Base-by-base conservation (phyloP, 2,329 filamentous ascomycete genomes). In the Beauveria rudraprayagi region DNA sequence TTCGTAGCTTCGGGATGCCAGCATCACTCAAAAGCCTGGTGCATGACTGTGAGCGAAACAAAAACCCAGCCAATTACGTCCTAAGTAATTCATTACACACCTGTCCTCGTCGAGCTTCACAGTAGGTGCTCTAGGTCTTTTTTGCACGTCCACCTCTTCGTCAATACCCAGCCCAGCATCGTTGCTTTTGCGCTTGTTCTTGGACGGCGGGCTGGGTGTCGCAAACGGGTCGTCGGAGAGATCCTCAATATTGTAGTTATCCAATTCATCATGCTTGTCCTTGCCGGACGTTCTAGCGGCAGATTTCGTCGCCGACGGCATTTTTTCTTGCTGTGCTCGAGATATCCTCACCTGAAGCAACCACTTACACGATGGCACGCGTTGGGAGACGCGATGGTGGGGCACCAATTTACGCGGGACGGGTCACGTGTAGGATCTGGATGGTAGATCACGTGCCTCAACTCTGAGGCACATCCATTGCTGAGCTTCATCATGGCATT, bases 41-140 rank as follows among this genome's bases (percentile, higher is more conserved):
- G 62, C 19, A 26, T 4, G 52, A 1, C 14, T 22, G 41, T 60
- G 28, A 60, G 41, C 30, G 24, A 40, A 14, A 8, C 19, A 26
- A 47, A 24, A 54, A 9, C 7, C 30, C 7, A 19, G 19, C 62
- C 30, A 56, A 6, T 8, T 3, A 6, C 34, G 2, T 2, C 26
- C 16, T 0, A 5, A 7, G 5, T 14, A 17, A 48, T 7, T 61
- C 11, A 16, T 47, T 17, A 1, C 68, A 57, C 70, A 91, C 88
- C 86, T 84, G 10, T 83, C 77, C 67, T 96, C 91, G 70, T 99
- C 92, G 28, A 99, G 82, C 72, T 97, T 99, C 4, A 93, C 88
- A 61, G 86, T 81, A 1, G 92, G 91, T 0, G 72, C 77, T 64
- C 86, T 82, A 41, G 86, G 83, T 67, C 89, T 89, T 75, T 91